These are phyloP conservation scores for Cladosporium sp. DNA, from an alignment of 2,329 filamentous ascomycete species.

Conservation along the genomic window DNA sequence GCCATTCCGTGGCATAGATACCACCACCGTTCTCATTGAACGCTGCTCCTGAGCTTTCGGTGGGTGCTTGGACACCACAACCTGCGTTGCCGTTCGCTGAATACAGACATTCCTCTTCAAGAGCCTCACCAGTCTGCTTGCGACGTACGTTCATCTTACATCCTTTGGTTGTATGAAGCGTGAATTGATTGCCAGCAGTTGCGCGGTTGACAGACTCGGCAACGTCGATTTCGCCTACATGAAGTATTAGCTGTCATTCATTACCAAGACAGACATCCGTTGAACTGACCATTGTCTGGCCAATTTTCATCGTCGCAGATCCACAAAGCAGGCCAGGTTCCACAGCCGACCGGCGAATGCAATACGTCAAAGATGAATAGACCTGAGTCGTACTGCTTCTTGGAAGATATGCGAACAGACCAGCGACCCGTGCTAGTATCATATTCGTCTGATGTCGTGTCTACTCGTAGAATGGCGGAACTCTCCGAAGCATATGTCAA, in stretches of 20 bases:
- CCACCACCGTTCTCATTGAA: constrained; percentile 39
- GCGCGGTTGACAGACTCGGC: constrained; percentile 40
- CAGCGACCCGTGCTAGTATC: constrained; percentile 36
- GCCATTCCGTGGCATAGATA: constrained; percentile 39
- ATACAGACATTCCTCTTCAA: constrained; percentile 33
- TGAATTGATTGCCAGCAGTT: constrained; percentile 29
- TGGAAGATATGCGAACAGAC: constrained; percentile 40
- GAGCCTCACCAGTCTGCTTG: constrained; percentile 35
- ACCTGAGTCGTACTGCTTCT: constrained; percentile 40
- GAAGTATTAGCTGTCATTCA: not conserved
- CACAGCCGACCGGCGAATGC: constrained; percentile 40
- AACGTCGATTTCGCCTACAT: constrained; percentile 35
- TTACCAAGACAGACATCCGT: not conserved
- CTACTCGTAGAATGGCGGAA: constrained; percentile 34
- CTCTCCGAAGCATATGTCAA: constrained; percentile 34
- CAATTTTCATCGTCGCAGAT: constrained; percentile 47
- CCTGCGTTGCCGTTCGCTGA: constrained; percentile 34
- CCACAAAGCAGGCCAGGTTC: constrained; percentile 45
- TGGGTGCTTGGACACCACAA: constrained; percentile 33
- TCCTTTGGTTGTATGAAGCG: constrained; percentile 36
- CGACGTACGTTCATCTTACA: constrained; percentile 38
- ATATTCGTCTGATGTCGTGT: constrained; percentile 26
- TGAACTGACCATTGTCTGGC: constrained; percentile 30
- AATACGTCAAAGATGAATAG: constrained; percentile 42
- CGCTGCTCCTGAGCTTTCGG: constrained; percentile 35